phyloP scores from a whole-genome alignment of 371 early-diverging fungal genomes.

The Actinomucor elegans region DNA sequence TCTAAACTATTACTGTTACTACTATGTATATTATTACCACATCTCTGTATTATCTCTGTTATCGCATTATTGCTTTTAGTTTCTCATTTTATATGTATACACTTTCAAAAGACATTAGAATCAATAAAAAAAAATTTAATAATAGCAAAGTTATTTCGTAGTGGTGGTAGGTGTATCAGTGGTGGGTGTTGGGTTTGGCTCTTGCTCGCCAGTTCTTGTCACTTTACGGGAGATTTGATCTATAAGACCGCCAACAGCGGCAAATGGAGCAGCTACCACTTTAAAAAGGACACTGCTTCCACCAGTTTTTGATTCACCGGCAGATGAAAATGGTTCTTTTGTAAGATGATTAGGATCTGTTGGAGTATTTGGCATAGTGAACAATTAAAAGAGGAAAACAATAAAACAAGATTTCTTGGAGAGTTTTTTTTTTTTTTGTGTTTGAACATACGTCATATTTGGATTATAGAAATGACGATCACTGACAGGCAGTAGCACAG shows the following conservation, averaged over 20 bases:
- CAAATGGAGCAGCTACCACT: slow-evolving; percentile 13
- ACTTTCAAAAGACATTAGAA: neutral
- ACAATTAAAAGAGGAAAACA: neutral
- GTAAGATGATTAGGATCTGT: slow-evolving; percentile 13
- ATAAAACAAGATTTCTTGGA: neutral
- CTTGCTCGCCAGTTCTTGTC: neutral
- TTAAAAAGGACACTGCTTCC: slow-evolving; percentile 9
- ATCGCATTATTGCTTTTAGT: too few species aligned
- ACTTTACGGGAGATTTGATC: slow-evolving; percentile 22
- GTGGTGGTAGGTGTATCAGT: neutral
- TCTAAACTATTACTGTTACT: neutral
- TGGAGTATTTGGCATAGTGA: neutral
- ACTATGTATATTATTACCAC: too few species aligned
- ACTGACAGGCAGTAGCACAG: too few species aligned
- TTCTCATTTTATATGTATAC: too few species aligned
- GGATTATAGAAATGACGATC: too few species aligned
- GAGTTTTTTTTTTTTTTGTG: too few species aligned
- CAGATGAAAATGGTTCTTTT: slow-evolving; percentile 20
- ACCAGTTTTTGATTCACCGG: slow-evolving; percentile 7
- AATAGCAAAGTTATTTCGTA: neutral
- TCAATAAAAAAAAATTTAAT: neutral
- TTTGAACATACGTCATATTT: too few species aligned
- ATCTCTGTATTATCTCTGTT: too few species aligned
- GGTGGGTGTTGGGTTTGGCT: neutral
- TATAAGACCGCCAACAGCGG: slow-evolving; percentile 23